These are phyloP conservation scores for Santalum album DNA, from an alignment of 164 flowering plant species.

Conservation along the genomic window DNA sequence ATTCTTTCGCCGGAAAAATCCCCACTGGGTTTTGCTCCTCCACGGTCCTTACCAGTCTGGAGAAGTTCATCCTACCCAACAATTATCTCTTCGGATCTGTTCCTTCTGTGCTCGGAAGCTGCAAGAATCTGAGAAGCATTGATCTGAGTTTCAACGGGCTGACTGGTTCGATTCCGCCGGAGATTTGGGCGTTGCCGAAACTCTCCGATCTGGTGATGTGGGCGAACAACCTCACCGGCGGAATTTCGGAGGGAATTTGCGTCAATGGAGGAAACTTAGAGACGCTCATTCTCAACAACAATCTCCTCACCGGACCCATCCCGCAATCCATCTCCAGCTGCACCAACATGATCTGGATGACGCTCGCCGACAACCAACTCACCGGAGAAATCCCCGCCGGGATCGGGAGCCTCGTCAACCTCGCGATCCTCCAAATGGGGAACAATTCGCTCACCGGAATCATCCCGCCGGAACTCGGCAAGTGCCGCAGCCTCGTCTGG, in stretches of 20 bases:
- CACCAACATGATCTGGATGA: slow-evolving; percentile 63
- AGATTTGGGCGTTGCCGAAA: slow-evolving; percentile 57
- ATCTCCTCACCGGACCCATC: slow-evolving; percentile 49
- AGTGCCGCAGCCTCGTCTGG: slow-evolving; percentile 69
- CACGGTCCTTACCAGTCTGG: slow-evolving; percentile 15
- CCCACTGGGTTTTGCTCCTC: slow-evolving; percentile 56
- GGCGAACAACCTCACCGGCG: slow-evolving; percentile 66
- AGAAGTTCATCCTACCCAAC: slow-evolving; percentile 39
- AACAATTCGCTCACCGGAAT: slow-evolving; percentile 65
- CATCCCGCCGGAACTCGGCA: slow-evolving; percentile 65
- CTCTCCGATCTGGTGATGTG: slow-evolving; percentile 67
- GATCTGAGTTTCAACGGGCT: slow-evolving; percentile 77
- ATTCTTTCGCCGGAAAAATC: slow-evolving; percentile 43
- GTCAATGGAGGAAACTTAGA: slow-evolving; percentile 49
- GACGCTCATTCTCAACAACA: slow-evolving; percentile 76
- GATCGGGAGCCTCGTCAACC: slow-evolving; percentile 46
- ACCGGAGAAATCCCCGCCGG: slow-evolving; percentile 59
- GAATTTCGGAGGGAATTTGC: slow-evolving; percentile 66
- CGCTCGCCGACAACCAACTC: slow-evolving; percentile 68
- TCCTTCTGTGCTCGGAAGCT: slow-evolving; percentile 51
- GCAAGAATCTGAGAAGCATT: slow-evolving; percentile 40
- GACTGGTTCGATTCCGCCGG: slow-evolving; percentile 45
- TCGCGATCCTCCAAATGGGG: slow-evolving; percentile 75
- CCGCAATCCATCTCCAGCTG: slow-evolving; percentile 56
- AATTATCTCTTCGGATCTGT: slow-evolving; percentile 55